Base-by-base conservation (phyloP, 2,329 filamentous ascomycete genomes). In the Fusarium sublunatum region DNA sequence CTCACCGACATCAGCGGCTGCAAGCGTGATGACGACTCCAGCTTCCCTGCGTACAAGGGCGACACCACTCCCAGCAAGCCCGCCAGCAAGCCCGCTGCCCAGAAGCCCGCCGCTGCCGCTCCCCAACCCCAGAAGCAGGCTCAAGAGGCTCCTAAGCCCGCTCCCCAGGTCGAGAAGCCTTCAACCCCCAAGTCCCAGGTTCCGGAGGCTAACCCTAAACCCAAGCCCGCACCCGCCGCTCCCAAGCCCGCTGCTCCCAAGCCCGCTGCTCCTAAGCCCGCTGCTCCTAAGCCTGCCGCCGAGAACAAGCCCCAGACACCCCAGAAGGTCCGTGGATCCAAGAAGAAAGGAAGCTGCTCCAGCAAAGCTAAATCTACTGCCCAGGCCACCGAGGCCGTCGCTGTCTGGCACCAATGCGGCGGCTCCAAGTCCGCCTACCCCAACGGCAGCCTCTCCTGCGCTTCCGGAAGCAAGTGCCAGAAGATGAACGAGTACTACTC, bases 1-100 rank as follows among this genome's bases (percentile, higher is more conserved):
- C 67, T 87, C 53, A 81, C 76, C 34, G 71, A 74, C 49, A 74
- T 78, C 53, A 75, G 73, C 19, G 76, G 76, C 36, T 79, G 78
- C 57, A 67, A 56, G 45, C 72, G 75, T 49, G 38, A 70, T 11
- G 72, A 76, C 24, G 75, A 76, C 49, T 58, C 51, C 2, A 63
- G 50, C 39, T 75, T 72, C 58, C 72, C 73, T 46, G 62, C 59
- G 26, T 69, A 61, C 44, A 65, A 44, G 13, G 61, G 58, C 6
- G 55, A 57, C 22, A 53, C 60, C 24, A 58, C 61, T 8, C 19
- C 19, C 19, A 19, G 19, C 19, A 19, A 19, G 19, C 58, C 58
- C n/a, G 29, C 40, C 31, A 43, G 35, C 36, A 39, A 46, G 35
- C 13, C 55, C 10, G 44, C 35, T 12, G 36, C 41, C 31, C 26